Evolutionary conservation across 2,329 filamentous ascomycete species (phyloP).

Genomic region (Penicillium corylophilum): DNA sequence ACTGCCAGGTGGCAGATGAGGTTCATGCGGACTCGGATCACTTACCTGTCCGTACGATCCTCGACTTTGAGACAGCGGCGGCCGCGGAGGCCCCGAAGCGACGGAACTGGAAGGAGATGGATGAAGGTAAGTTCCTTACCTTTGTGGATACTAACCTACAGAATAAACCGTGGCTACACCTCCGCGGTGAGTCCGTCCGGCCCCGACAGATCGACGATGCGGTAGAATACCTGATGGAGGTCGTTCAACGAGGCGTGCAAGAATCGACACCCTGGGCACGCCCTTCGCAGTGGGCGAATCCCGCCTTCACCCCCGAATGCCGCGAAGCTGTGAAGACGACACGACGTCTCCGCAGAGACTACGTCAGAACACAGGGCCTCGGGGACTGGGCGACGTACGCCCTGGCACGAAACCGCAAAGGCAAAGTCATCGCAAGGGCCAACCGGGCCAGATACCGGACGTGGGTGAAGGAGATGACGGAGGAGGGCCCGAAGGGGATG

Average conservation of each 20-base stretch:
- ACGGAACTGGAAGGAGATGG: slow-evolving; percentile 1
- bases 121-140: not conserved
- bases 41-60: slow-evolving; percentile 1
- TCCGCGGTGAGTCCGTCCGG: not conserved
- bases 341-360: not conserved
- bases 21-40: slow-evolving; percentile 4
- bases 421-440: not conserved
- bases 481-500: too few species aligned
- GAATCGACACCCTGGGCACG: not conserved
- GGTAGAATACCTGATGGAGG: not conserved
- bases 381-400: too few species aligned
- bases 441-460: not conserved
- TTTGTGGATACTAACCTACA: not conserved
- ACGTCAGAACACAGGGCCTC: not conserved
- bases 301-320: too few species aligned
- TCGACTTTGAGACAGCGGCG: not conserved
- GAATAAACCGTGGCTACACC: not conserved
- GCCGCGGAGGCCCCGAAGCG: not conserved
- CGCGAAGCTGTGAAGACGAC: too few species aligned
- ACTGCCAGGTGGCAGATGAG: not conserved
- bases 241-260: not conserved
- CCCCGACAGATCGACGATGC: not conserved
- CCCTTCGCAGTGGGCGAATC: too few species aligned
- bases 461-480: too few species aligned
- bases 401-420: not conserved